A percentile compares a stretch with the other conserved stretches of the same genome.
Evolutionary conservation across 2,329 filamentous ascomycete species (phyloP).

Genomic region (Cytospora chrysosperma): DNA sequence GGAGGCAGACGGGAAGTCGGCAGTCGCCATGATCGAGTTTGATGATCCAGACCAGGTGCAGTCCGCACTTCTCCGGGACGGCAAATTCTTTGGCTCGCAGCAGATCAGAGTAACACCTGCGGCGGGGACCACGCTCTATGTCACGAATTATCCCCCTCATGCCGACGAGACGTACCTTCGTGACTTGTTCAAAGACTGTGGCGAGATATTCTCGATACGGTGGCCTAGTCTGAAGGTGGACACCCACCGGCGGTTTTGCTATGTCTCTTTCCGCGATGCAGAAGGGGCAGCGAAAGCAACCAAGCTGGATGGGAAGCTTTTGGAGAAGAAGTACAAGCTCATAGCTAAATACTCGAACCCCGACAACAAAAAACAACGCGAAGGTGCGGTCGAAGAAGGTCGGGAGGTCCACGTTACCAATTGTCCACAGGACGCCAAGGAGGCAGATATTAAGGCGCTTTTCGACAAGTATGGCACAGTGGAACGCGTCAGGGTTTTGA

Average conservation of each 20-base stretch:
- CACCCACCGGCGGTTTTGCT: slow-evolving; percentile 88
- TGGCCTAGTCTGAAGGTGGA: slow-evolving; percentile 92
- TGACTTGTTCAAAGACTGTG: slow-evolving; percentile 69
- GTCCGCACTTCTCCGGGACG: slow-evolving; percentile 76
- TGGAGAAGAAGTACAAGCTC: slow-evolving; percentile 69
- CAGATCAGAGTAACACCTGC: slow-evolving; percentile 74
- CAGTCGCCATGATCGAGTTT: slow-evolving; percentile 82
- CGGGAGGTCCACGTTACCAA: slow-evolving; percentile 80
- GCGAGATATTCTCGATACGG: slow-evolving; percentile 79
- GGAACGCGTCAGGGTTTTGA: slow-evolving; percentile 69
- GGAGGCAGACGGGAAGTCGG: slow-evolving; percentile 58
- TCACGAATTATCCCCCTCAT: slow-evolving; percentile 83
- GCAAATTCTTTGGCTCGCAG: slow-evolving; percentile 72
- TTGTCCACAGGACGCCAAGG: slow-evolving; percentile 59
- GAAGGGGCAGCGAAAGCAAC: slow-evolving; percentile 70
- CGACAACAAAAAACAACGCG: slow-evolving; percentile 70
- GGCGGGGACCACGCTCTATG: slow-evolving; percentile 77
- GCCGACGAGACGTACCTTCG: slow-evolving; percentile 71
- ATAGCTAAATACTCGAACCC: slow-evolving; percentile 85
- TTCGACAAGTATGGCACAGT: slow-evolving; percentile 78
- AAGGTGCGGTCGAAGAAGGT: slow-evolving; percentile 80
- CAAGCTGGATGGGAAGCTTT: slow-evolving; percentile 65
- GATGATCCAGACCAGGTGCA: slow-evolving; percentile 75
- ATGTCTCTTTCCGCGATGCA: slow-evolving; percentile 78
- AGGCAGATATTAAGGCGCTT: slow-evolving; percentile 66